A percentile compares a stretch with the other conserved stretches of the same genome.
phyloP scores from a whole-genome alignment of 2,329 filamentous ascomycete species.

The Drechslerella coelobrocha region DNA sequence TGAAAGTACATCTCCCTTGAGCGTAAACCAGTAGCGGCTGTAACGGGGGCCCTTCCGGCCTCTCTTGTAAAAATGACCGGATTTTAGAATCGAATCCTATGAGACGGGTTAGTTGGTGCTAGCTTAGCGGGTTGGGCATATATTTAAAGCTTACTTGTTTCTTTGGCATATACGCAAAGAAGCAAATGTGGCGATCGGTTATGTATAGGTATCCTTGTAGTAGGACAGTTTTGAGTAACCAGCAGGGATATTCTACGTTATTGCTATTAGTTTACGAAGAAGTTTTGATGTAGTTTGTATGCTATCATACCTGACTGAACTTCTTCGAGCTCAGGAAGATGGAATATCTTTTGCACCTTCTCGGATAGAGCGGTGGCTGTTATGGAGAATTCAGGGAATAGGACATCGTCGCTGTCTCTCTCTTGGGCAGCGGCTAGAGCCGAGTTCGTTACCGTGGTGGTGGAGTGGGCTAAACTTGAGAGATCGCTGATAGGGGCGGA shows the following conservation, averaged over 20 bases:
- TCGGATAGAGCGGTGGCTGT: constrained; percentile 64
- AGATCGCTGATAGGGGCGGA: constrained; percentile 47
- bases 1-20: constrained; percentile 89
- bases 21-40: constrained; percentile 87
- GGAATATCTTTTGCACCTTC: constrained; percentile 81
- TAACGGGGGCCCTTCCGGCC: constrained; percentile 87
- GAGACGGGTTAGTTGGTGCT: constrained; percentile 48
- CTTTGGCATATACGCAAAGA: constrained; percentile 95
- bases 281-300: constrained; percentile 1
- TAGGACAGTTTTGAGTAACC: constrained; percentile 87
- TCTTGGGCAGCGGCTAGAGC: constrained; percentile 52
- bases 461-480: constrained; percentile 30
- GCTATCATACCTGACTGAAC: constrained; percentile 72
- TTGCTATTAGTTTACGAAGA: constrained; percentile 43
- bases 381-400: constrained; percentile 49
- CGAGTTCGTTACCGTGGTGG: constrained; percentile 51
- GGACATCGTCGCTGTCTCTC: constrained; percentile 53
- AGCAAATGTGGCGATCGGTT: constrained; percentile 89
- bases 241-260: constrained; percentile 82
- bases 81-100: constrained; percentile 77
- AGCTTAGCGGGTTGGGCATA: neutral
- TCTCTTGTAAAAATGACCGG: constrained; percentile 85
- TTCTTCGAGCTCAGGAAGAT: constrained; percentile 80
- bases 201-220: constrained; percentile 97
- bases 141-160: constrained; percentile 70